phyloP scores from a whole-genome alignment of 306 rosid species.

The Quercus agrifolia region DNA sequence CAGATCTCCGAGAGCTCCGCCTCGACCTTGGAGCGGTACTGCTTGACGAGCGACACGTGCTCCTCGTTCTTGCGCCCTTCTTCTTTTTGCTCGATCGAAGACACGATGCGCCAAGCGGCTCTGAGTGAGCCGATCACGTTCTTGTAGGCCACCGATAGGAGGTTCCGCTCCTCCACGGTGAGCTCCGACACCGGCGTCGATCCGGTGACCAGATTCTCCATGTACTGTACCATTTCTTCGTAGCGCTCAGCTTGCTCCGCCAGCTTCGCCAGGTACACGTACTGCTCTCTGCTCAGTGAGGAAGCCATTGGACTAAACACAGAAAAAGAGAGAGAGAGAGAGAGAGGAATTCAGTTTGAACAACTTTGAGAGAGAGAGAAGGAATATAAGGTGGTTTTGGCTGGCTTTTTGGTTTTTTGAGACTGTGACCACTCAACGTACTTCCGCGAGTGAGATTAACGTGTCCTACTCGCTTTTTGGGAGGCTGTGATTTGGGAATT shows the following conservation, averaged over 20 bases:
- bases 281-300: slow-evolving; percentile 52
- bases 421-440: not conserved
- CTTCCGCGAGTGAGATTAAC: not conserved
- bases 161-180: slow-evolving; percentile 67
- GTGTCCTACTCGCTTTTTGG: not conserved
- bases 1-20: slow-evolving; percentile 51
- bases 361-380: not conserved
- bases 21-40: slow-evolving; percentile 70
- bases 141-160: slow-evolving; percentile 64
- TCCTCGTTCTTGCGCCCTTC: slow-evolving; percentile 74
- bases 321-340: not conserved
- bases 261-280: slow-evolving; percentile 66
- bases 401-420: not conserved
- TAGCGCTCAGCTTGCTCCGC: slow-evolving; percentile 79
- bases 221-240: slow-evolving; percentile 79
- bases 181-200: slow-evolving; percentile 65
- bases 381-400: not conserved
- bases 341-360: not conserved
- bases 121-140: slow-evolving; percentile 76
- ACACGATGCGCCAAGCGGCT: slow-evolving; percentile 75
- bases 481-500: no score
- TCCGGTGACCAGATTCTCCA: slow-evolving; percentile 64
- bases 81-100: slow-evolving; percentile 77
- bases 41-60: slow-evolving; percentile 55
- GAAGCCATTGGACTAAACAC: slow-evolving; percentile 34